Evolutionary conservation across 2,329 filamentous ascomycete species (phyloP).

Genomic region (Beauveria brongniartii): DNA sequence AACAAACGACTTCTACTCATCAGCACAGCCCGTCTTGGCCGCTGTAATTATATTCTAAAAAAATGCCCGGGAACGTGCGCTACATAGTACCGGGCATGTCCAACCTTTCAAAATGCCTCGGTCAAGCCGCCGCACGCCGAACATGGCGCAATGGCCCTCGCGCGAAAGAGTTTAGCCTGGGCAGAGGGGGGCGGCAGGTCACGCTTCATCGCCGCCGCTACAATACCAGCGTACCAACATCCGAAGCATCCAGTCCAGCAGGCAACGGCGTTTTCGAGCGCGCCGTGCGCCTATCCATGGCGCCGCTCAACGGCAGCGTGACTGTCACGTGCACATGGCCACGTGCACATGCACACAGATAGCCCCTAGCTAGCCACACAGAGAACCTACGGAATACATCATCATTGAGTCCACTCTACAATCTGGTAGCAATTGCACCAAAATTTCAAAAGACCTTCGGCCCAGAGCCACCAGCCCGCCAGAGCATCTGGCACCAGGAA

Average conservation of each 20-base stretch:
- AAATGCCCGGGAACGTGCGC: neutral
- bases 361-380: too few species aligned
- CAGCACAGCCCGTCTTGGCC: too few species aligned
- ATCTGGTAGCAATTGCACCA: too few species aligned
- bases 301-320: conserved; percentile 6
- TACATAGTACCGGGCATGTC: neutral
- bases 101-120: neutral
- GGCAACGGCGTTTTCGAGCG: neutral
- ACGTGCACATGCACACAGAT: too few species aligned
- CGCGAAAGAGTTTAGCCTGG: neutral
- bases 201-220: neutral
- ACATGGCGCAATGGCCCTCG: neutral
- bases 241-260: neutral
- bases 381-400: too few species aligned
- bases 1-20: neutral
- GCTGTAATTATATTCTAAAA: neutral
- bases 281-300: neutral
- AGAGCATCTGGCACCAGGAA: too few species aligned
- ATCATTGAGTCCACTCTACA: too few species aligned
- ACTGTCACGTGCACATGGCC: too few species aligned
- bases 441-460: too few species aligned
- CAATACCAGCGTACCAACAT: neutral
- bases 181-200: neutral
- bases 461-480: too few species aligned
- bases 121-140: neutral